Conservation (phyloP, 106 monocot species). For the Dendrobium catenatum region DNA sequence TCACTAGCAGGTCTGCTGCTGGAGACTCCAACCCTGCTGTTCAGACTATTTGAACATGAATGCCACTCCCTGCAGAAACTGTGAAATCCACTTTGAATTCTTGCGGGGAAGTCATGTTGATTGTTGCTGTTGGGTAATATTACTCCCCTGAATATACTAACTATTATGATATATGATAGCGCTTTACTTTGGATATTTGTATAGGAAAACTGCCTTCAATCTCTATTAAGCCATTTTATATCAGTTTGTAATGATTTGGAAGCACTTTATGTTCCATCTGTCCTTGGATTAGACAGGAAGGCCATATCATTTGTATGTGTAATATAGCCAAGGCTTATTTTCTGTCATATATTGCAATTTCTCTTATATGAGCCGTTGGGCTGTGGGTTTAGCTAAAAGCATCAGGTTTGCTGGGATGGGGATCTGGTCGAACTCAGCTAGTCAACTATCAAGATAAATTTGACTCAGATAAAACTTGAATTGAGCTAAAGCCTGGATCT, state of each 20-base stretch:
- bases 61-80: neutral
- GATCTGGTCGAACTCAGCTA: too few species aligned
- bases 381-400: too few species aligned
- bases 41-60: slow-evolving; percentile 10
- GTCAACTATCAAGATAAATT: too few species aligned
- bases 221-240: neutral
- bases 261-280: neutral
- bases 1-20: slow-evolving; percentile 62
- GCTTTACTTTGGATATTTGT: neutral
- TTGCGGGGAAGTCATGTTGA: too few species aligned
- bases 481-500: too few species aligned
- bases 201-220: neutral
- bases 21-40: slow-evolving; percentile 3
- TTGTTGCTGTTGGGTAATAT: neutral
- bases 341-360: too few species aligned
- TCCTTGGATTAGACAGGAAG: too few species aligned
- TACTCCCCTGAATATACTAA: neutral
- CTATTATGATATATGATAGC: neutral
- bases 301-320: too few species aligned
- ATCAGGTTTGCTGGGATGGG: too few species aligned
- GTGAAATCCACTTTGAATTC: neutral
- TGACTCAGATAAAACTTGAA: too few species aligned
- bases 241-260: neutral
- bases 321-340: too few species aligned
- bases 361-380: too few species aligned